Evolutionary conservation across 805 yeast genomes (phyloP).

Genomic region (Zygoascus biomembranicola): DNA sequence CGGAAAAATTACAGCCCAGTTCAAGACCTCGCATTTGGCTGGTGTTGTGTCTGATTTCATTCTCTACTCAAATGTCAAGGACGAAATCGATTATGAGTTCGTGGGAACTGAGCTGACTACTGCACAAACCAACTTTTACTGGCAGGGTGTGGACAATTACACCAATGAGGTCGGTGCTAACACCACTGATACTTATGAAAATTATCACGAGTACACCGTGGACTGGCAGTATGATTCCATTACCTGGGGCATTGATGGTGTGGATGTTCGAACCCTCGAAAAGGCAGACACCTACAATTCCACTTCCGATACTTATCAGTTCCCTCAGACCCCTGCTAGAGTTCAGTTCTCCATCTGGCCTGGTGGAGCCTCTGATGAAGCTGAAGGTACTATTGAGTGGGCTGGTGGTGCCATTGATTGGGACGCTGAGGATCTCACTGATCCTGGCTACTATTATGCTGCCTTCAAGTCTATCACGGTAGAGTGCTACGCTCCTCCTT

Average conservation of each 20-base stretch:
- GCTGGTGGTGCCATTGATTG: slow-evolving; percentile 86
- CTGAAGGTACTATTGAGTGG: slow-evolving; percentile 63
- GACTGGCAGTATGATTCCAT: slow-evolving; percentile 75
- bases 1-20: slow-evolving; percentile 62
- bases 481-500: slow-evolving; percentile 68
- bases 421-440: slow-evolving; percentile 62
- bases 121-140: slow-evolving; percentile 75
- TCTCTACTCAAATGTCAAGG: slow-evolving; percentile 74
- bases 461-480: slow-evolving; percentile 51
- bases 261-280: slow-evolving; percentile 52
- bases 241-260: slow-evolving; percentile 69
- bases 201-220: slow-evolving; percentile 66
- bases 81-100: slow-evolving; percentile 84
- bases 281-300: slow-evolving; percentile 45
- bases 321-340: slow-evolving; percentile 88
- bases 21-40: slow-evolving; percentile 63
- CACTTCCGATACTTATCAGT: slow-evolving; percentile 60
- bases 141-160: slow-evolving; percentile 64
- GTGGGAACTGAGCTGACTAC: slow-evolving; percentile 63
- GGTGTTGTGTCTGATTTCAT: slow-evolving; percentile 86
- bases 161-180: slow-evolving; percentile 43
- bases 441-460: slow-evolving; percentile 78
- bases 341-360: slow-evolving; percentile 58
- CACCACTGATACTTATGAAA: slow-evolving; percentile 44
- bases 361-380: slow-evolving; percentile 42